These are phyloP conservation scores for Volvox africanus DNA, from an alignment of 139 green algal genomes.

Conservation along the genomic window DNA sequence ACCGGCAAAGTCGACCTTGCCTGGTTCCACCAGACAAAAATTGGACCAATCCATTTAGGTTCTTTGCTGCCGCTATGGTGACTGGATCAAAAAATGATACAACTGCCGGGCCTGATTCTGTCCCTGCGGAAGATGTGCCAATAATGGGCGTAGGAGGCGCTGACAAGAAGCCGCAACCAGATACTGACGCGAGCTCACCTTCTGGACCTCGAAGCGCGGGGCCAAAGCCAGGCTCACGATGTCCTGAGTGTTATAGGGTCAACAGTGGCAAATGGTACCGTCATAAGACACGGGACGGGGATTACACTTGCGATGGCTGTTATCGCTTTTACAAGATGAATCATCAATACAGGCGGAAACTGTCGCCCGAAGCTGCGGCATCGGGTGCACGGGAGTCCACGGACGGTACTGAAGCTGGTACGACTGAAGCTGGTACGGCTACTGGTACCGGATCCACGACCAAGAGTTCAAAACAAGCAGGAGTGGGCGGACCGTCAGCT, in stretches of 20 bases:
- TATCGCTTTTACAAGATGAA: constrained; percentile 25
- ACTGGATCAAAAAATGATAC: background rate
- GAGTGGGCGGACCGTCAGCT: background rate
- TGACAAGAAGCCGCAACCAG: too few relatives aligned
- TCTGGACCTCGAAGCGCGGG: too few relatives aligned
- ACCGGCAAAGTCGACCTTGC: too few relatives aligned
- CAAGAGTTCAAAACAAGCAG: background rate
- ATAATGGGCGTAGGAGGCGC: too few relatives aligned
- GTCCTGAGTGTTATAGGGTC: background rate
- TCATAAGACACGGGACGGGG: background rate
- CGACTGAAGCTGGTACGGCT: background rate
- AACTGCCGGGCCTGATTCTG: background rate
- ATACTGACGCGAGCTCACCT: too few relatives aligned
- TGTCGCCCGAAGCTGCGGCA: background rate
- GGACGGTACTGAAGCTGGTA: background rate
- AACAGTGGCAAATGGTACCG: constrained; percentile 40
- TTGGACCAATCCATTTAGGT: too few relatives aligned
- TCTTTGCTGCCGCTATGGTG: background rate
- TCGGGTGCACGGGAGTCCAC: background rate
- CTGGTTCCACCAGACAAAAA: too few relatives aligned
- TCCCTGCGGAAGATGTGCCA: too few relatives aligned
- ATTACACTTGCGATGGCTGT: constrained; percentile 34
- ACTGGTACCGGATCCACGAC: background rate
- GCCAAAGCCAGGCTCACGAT: background rate
- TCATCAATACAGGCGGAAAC: background rate